Evolutionary conservation across 2,329 filamentous ascomycete species (phyloP).

Genomic region (Aspergillus ibericus): DNA sequence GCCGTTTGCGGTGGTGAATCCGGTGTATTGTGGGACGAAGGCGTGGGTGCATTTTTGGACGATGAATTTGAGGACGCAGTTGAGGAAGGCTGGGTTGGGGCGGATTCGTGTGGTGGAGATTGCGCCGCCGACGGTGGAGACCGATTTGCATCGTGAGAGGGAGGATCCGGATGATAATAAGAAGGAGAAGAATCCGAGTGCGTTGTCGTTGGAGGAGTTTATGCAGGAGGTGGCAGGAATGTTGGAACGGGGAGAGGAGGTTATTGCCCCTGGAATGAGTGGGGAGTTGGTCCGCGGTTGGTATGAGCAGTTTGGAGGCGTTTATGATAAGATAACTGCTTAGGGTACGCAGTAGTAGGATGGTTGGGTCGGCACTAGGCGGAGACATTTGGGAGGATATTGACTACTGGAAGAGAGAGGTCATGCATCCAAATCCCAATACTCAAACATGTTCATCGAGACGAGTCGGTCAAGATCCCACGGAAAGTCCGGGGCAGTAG

Average conservation of each 20-base stretch:
- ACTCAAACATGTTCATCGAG: too few species aligned
- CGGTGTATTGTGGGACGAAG: conserved; percentile 61
- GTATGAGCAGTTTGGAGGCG: conserved; percentile 43
- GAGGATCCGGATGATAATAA: conserved; percentile 60
- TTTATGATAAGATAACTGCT: conserved; percentile 25
- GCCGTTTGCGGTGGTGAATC: conserved; percentile 56
- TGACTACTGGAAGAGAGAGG: too few species aligned
- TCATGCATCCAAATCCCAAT: too few species aligned
- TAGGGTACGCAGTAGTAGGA: not conserved
- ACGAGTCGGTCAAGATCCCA: too few species aligned
- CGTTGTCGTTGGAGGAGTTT: conserved; percentile 56
- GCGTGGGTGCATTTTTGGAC: conserved; percentile 59
- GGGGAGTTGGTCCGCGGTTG: conserved; percentile 46
- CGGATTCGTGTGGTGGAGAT: conserved; percentile 56
- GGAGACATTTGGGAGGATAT: not conserved
- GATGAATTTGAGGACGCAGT: conserved; percentile 56
- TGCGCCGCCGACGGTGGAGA: conserved; percentile 56
- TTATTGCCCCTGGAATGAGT: conserved; percentile 50
- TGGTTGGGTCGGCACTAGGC: not conserved
- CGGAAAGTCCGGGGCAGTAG: too few species aligned
- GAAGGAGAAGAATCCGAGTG: conserved; percentile 53
- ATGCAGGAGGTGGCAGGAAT: conserved; percentile 49
- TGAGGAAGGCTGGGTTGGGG: conserved; percentile 37
- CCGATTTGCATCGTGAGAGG: conserved; percentile 57
- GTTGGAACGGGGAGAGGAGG: conserved; percentile 51